Conservation (phyloP, 345 rosid species). For the Linum lewisii region DNA sequence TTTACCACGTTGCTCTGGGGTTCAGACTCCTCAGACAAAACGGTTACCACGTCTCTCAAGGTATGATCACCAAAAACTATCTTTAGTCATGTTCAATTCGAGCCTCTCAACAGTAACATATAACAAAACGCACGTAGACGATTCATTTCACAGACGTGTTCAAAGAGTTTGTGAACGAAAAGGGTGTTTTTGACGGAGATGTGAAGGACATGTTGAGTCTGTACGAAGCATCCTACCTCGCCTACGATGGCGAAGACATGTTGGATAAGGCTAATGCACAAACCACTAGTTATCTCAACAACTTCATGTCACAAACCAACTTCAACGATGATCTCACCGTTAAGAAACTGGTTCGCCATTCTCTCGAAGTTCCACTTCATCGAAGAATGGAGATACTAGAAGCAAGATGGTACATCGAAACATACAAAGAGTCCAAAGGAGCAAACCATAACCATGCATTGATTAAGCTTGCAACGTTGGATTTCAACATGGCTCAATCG, state of each 20-base stretch:
- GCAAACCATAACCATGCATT: conserved; percentile 2
- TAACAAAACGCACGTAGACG: too few species aligned
- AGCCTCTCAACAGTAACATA: background rate
- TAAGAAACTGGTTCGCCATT: conserved; percentile 17
- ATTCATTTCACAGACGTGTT: conserved; percentile 32
- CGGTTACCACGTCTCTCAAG: conserved; percentile 31
- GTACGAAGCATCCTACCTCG: conserved; percentile 32
- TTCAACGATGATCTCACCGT: background rate
- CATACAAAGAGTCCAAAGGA: conserved; percentile 6
- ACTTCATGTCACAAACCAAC: background rate
- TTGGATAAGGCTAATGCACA: conserved; percentile 22
- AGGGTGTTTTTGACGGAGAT: too few species aligned
- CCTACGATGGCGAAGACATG: conserved; percentile 28
- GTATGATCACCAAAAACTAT: too few species aligned
- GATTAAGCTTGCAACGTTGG: conserved; percentile 31
- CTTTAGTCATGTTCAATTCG: too few species aligned
- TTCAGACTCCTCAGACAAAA: conserved; percentile 40
- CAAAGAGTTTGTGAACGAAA: conserved; percentile 16
- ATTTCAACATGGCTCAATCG: conserved; percentile 36
- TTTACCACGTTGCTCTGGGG: conserved; percentile 27
- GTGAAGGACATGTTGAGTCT: conserved; percentile 26
- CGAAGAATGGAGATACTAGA: conserved; percentile 24
- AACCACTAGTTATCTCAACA: background rate
- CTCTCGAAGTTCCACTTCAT: conserved; percentile 30
- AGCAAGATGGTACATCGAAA: conserved; percentile 28